These are phyloP conservation scores for Hypocreales sp. DNA, from an alignment of 2,329 filamentous ascomycete species.

Conservation along the genomic window DNA sequence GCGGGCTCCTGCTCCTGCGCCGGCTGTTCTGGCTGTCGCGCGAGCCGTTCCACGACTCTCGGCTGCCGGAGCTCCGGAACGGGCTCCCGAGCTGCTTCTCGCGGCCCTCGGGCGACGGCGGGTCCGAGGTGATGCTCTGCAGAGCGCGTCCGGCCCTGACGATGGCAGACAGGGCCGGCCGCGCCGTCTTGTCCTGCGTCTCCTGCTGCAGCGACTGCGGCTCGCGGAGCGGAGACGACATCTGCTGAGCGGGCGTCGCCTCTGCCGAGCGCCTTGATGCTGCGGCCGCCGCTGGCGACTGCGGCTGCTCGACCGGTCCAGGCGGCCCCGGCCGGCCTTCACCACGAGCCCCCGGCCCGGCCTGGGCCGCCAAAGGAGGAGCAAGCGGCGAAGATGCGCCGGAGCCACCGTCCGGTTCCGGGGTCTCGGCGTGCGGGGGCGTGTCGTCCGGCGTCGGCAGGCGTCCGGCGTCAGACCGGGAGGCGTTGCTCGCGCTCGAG, in stretches of 20 bases:
- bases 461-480: slow-evolving; percentile 24
- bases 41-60: slow-evolving; percentile 15
- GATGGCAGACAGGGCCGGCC: slow-evolving; percentile 38
- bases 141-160: slow-evolving; percentile 40
- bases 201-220: slow-evolving; percentile 16
- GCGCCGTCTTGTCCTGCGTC: slow-evolving; percentile 13
- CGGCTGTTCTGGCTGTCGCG: slow-evolving; percentile 10
- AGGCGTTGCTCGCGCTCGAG: slow-evolving; percentile 16
- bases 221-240: slow-evolving; percentile 21
- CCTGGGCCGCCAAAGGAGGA: not conserved
- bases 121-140: slow-evolving; percentile 42
- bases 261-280: slow-evolving; percentile 10
- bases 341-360: not conserved
- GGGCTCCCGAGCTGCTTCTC: slow-evolving; percentile 38
- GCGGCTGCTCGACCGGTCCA: slow-evolving; percentile 4
- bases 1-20: slow-evolving; percentile 15
- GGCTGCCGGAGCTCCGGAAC: slow-evolving; percentile 27
- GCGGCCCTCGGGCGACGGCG: slow-evolving; percentile 36
- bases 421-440: slow-evolving; percentile 19
- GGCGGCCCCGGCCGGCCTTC: slow-evolving; percentile 4
- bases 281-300: slow-evolving; percentile 7
- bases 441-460: slow-evolving; percentile 39
- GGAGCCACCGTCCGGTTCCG: slow-evolving; percentile 3
- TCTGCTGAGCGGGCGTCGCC: slow-evolving; percentile 19
- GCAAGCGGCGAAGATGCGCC: not conserved